Conservation (phyloP, 1,284 basidiomycete genomes). For the Trichosporon sp. region DNA sequence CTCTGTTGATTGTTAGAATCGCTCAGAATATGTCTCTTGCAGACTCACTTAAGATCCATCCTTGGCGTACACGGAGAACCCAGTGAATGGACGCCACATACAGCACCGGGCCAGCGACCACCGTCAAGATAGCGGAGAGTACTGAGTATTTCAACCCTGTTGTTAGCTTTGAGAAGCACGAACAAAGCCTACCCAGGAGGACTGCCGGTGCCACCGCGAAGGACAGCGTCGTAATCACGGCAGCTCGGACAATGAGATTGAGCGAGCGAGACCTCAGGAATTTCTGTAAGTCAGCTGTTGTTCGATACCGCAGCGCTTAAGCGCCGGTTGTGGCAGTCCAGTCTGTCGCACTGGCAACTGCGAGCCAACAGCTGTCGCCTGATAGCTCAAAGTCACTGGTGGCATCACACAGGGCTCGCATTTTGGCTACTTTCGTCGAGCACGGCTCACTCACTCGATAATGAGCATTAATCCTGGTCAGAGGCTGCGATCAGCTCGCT, state of each 20-base stretch:
- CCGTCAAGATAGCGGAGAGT: conserved; percentile 4
- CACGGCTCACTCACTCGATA: conserved; percentile 25
- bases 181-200: neutral
- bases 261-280: conserved; percentile 32
- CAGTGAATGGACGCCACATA: conserved; percentile 57
- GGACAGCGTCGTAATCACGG: conserved; percentile 5
- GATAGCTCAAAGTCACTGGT: too few relatives aligned
- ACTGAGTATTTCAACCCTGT: conserved; percentile 12
- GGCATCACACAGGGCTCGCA: too few relatives aligned
- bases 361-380: too few relatives aligned
- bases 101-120: conserved; percentile 45
- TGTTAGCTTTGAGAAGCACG: conserved; percentile 1
- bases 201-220: neutral
- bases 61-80: conserved; percentile 33
- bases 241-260: conserved; percentile 14
- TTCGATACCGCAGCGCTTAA: too few relatives aligned
- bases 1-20: conserved; percentile 7
- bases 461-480: conserved; percentile 30
- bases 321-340: too few relatives aligned
- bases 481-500: conserved; percentile 13
- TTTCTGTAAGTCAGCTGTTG: conserved; percentile 25
- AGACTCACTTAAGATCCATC: conserved; percentile 31
- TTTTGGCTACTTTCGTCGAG: too few relatives aligned
- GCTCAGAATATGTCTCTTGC: too few relatives aligned
- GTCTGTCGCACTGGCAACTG: too few relatives aligned